These are phyloP conservation scores for Citrullus mucosospermus DNA, from an alignment of 306 rosid genomes.

Conservation along the genomic window DNA sequence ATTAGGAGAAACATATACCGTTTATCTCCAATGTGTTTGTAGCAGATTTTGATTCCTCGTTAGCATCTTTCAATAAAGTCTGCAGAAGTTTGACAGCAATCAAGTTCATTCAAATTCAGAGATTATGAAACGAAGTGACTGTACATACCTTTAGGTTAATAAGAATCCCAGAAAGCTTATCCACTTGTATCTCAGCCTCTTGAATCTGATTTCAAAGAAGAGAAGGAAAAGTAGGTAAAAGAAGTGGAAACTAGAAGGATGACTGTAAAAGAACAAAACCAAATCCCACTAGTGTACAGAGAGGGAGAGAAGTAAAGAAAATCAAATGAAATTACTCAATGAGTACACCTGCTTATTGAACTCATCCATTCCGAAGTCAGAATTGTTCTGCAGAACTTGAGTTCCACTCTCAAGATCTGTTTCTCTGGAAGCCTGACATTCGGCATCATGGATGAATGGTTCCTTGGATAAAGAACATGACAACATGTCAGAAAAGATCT, in stretches of 20 bases:
- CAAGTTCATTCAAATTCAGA: background rate
- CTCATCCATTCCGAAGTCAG: conserved; percentile 55
- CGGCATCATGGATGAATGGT: conserved; percentile 53
- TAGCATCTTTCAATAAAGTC: conserved; percentile 35
- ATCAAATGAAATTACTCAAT: background rate
- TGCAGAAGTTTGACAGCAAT: background rate
- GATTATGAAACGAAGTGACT: background rate
- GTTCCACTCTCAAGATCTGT: conserved; percentile 81
- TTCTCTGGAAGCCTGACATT: conserved; percentile 51
- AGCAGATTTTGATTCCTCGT: conserved; percentile 85
- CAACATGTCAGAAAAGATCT: background rate
- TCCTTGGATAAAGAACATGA: conserved; percentile 36
- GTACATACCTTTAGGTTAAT: conserved; percentile 54
- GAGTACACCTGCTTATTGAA: conserved; percentile 69
- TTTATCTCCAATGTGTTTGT: conserved; percentile 86
- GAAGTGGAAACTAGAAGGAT: background rate
- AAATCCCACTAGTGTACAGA: background rate
- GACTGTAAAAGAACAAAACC: background rate
- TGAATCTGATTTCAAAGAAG: conserved; percentile 33
- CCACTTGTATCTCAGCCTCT: conserved; percentile 64
- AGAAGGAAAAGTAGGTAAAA: background rate
- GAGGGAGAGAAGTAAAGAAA: background rate
- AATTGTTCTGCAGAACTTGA: conserved; percentile 27
- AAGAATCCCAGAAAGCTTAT: conserved; percentile 55
- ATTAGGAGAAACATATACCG: conserved; percentile 27